Evolutionary conservation across 2,329 filamentous ascomycete species (phyloP).

Genomic region (Aspergillus neoniger): DNA sequence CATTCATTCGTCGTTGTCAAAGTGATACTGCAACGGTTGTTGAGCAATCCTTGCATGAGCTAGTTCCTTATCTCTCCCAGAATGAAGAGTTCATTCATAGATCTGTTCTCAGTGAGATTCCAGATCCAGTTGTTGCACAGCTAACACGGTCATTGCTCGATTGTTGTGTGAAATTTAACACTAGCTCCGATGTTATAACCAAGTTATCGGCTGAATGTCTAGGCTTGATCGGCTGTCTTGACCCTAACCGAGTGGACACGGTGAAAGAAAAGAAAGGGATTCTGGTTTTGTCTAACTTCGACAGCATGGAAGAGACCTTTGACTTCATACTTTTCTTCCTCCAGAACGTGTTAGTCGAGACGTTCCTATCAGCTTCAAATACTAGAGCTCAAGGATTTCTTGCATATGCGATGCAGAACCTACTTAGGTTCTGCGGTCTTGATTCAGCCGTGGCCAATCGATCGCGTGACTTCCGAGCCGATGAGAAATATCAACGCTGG

Average conservation of each 20-base stretch:
- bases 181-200: conserved; percentile 66
- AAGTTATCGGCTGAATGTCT: conserved; percentile 77
- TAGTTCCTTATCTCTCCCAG: conserved; percentile 69
- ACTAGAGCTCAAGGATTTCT: conserved; percentile 86
- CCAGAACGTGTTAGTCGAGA: conserved; percentile 83
- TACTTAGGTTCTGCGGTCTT: conserved; percentile 77
- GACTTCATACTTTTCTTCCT: conserved; percentile 85
- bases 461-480: conserved; percentile 57
- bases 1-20: conserved; percentile 71
- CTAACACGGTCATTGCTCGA: conserved; percentile 80
- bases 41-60: conserved; percentile 74
- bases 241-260: conserved; percentile 84
- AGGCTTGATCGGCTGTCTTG: conserved; percentile 86
- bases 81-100: conserved; percentile 80
- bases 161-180: conserved; percentile 77
- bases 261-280: conserved; percentile 78
- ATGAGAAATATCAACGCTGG: conserved; percentile 73
- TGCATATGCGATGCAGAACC: conserved; percentile 90
- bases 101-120: conserved; percentile 79
- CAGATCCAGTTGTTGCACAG: conserved; percentile 69
- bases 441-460: conserved; percentile 57
- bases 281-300: conserved; percentile 84
- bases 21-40: conserved; percentile 89
- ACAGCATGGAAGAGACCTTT: conserved; percentile 72
- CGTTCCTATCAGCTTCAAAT: conserved; percentile 88